Evolutionary conservation across 257 asterid genomes (phyloP).

Genomic region (Eustoma russellianum): DNA sequence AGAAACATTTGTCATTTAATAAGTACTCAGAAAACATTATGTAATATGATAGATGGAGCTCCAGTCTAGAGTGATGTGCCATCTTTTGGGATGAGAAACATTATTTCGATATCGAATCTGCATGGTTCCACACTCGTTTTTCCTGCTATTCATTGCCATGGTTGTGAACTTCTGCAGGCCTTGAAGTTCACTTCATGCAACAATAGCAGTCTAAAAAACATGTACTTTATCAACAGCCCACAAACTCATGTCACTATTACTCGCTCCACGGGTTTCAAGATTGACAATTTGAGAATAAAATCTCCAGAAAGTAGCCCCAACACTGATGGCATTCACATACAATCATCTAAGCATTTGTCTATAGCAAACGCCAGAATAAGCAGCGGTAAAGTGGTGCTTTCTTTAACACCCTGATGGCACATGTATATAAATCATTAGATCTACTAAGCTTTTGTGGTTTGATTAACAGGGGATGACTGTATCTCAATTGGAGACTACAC

Average conservation of each 20-base stretch:
- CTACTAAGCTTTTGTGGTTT: too few relatives aligned
- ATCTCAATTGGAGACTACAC: conserved; percentile 59
- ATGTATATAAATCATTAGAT: neutral
- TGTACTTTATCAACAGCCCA: conserved; percentile 38
- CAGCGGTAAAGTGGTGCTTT: conserved; percentile 23
- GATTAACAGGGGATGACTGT: conserved; percentile 62
- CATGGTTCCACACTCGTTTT: too few relatives aligned
- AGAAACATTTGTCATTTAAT: too few relatives aligned
- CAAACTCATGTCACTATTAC: conserved; percentile 48
- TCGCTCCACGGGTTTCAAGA: conserved; percentile 26
- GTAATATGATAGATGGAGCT: too few relatives aligned
- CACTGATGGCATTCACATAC: conserved; percentile 81
- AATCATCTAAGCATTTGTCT: conserved; percentile 29
- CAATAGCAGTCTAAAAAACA: conserved; percentile 34
- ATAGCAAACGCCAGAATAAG: conserved; percentile 37
- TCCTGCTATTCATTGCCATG: neutral
- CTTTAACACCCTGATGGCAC: neutral
- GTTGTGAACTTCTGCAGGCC: conserved; percentile 27
- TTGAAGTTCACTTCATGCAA: conserved; percentile 45
- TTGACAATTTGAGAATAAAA: conserved; percentile 31
- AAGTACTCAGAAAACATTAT: too few relatives aligned
- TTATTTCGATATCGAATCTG: too few relatives aligned
- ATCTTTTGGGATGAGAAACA: too few relatives aligned
- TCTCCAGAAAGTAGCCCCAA: conserved; percentile 69
- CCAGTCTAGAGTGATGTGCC: too few relatives aligned